These are phyloP conservation scores for Biscutella auriculata DNA, from an alignment of 441 rosid genomes.

Conservation along the genomic window DNA sequence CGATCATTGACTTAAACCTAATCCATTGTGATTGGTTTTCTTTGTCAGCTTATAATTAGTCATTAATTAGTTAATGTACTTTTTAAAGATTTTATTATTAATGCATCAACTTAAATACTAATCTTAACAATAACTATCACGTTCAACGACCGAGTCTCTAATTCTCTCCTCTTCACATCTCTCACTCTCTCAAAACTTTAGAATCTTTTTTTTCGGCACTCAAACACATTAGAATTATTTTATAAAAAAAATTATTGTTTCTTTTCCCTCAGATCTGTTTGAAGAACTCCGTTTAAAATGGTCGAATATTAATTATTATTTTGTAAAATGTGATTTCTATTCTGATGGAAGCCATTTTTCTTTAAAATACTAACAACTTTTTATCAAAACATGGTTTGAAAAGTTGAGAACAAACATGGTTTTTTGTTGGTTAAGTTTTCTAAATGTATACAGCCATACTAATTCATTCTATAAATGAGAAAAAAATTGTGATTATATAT, in stretches of 20 bases:
- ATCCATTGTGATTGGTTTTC: not conserved
- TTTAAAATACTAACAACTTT: too few relatives aligned
- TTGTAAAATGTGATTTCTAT: too few relatives aligned
- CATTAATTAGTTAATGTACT: not conserved
- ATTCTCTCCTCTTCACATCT: conserved; percentile 2
- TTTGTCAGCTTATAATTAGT: conserved; percentile 1
- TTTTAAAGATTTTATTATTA: not conserved
- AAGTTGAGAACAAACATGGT: too few relatives aligned
- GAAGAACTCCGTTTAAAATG: not conserved
- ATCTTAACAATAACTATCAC: conserved; percentile 10
- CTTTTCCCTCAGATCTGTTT: not conserved
- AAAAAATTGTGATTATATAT: too few relatives aligned
- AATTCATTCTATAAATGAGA: too few relatives aligned
- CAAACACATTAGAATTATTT: not conserved
- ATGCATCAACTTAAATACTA: not conserved
- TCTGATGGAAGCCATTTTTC: too few relatives aligned
- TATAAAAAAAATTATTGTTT: not conserved
- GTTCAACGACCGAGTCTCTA: conserved; percentile 6
- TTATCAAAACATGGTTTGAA: too few relatives aligned
- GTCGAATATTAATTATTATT: too few relatives aligned
- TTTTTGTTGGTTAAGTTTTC: too few relatives aligned
- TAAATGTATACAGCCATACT: too few relatives aligned
- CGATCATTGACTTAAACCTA: conserved; percentile 13
- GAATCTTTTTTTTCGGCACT: not conserved
- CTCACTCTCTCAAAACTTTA: too few relatives aligned